Evolutionary conservation across 2,329 filamentous ascomycete genomes (phyloP).

Genomic region (Chrysosporium queenslandicum): DNA sequence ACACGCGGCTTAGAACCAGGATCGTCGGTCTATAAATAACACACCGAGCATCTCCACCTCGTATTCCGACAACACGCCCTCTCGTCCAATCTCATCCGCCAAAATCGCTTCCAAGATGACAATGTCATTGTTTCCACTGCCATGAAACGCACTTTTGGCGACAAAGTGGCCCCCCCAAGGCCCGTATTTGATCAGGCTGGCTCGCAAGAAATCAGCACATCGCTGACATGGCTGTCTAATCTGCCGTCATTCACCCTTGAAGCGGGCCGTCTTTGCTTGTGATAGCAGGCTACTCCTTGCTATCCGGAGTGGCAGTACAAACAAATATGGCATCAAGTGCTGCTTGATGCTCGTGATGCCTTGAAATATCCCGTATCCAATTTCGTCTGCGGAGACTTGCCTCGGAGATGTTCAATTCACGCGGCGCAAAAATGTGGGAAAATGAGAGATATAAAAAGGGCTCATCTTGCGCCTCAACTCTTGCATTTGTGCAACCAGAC

Average conservation of each 20-base stretch:
- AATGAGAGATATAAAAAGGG: conserved; percentile 1
- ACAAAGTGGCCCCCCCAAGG: neutral
- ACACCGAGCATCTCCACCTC: neutral
- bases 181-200: no score
- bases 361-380: neutral
- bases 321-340: neutral
- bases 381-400: neutral
- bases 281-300: neutral
- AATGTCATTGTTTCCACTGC: neutral
- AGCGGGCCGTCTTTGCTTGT: no score
- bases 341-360: neutral
- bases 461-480: neutral
- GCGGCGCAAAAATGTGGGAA: neutral
- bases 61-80: neutral
- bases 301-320: neutral
- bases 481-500: neutral
- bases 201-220: no score
- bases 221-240: no score
- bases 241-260: no score
- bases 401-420: neutral
- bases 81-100: neutral
- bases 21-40: conserved; percentile 2
- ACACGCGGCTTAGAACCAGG: no score
- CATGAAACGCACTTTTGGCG: neutral
- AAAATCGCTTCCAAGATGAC: neutral